Evolutionary conservation across 768 basidiomycete species (phyloP), one percentile per base, ranked within the genome.

Genomic region (Podaxis rugospora): DNA sequence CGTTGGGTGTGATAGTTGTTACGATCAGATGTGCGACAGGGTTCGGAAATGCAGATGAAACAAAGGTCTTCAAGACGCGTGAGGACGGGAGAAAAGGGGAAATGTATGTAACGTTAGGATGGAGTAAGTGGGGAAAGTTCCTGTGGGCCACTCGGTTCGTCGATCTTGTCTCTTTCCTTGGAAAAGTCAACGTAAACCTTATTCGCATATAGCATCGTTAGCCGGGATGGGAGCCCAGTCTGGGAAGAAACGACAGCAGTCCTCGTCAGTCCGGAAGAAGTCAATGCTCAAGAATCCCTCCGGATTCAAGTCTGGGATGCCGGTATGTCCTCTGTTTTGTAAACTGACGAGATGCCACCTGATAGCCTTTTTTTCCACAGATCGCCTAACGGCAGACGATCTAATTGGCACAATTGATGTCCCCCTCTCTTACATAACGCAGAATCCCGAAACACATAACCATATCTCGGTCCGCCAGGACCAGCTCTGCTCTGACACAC

Each of bases 301-400:
- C 78, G 78, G 21, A 70, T 86, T 21, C 88, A 89, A 76, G 71
- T 90, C 1, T 90, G 88, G 88, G 90, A 92, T 67, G 86, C 84
- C 7, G 88, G 89, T 77, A 46, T 28, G 73, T 23, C 18, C 37
- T 40, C 14, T 21, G 47, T 10, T 4, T 18, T 18, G 3, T n/a
- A 37, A 21, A 28, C n/a, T 16, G 51, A 11, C 18, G 37, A 6
- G 21, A 27, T n/a, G 14, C 10, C 51, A 57, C 40, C 51, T 18
- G 18, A 36, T 21, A 28, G 28, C 14, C 51, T 37, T 5, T 13
- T 35, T 28, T n/a, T n/a, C n/a, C 23, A 28, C 10, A 62, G 80
- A 81, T 65, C 71, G 74, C 18, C 67, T 76, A 36, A 78, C 79
- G 7, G 75, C 77, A 0, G 82, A 85, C 64, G 81, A 84, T 64